Evolutionary conservation across 2,329 filamentous ascomycete genomes (phyloP), one percentile per base, ranked within the genome.

Genomic region (Talaromyces pinophilus): DNA sequence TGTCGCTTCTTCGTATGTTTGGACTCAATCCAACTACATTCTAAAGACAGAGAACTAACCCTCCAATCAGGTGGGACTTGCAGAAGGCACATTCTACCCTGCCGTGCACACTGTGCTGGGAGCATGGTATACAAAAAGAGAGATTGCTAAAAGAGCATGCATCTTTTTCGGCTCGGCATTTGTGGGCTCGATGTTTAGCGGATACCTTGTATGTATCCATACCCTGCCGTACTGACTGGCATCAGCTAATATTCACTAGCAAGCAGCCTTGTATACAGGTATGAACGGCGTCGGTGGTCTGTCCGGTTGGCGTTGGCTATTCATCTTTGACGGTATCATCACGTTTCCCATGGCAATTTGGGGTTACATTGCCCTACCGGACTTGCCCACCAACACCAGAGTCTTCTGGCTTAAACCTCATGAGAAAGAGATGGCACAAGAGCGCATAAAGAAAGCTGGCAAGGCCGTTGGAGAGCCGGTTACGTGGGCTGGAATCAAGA

Each of bases 51-150:
- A 15, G 28, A 62, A 17, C 28, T 62, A 30, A 62, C 4, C 2
- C n/a, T 19, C 10, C 5, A 35, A 13, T 19, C 33, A 64, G 63
- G 63, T 64, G 6, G 63, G 63, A 3, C 54, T 64, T 17, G 55
- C 63, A 10, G 63, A 64, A 52, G 63, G 63, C 30, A 64, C 63
- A 30, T 64, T 64, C 17, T 64, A 64, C 11, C 63, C 63, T 13
- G 63, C 54, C 7, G 63, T 64, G 11, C 63, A 64, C 44, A 64
- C 63, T 22, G 63, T 81, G 10, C 70, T 82, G 0, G 76, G 78
- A 1, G 79, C 77, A 5, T 82, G 79, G 80, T 82, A 82, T 62
- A 81, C 77, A 0, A 76, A 79, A 62, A 72, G 70, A 28, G 78
- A 79, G 67, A 71, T 79, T n/a, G 77, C 75, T 0, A 79, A 79